Base-by-base conservation (phyloP, 345 rosid genomes). In the Eucalyptus curtisii region DNA sequence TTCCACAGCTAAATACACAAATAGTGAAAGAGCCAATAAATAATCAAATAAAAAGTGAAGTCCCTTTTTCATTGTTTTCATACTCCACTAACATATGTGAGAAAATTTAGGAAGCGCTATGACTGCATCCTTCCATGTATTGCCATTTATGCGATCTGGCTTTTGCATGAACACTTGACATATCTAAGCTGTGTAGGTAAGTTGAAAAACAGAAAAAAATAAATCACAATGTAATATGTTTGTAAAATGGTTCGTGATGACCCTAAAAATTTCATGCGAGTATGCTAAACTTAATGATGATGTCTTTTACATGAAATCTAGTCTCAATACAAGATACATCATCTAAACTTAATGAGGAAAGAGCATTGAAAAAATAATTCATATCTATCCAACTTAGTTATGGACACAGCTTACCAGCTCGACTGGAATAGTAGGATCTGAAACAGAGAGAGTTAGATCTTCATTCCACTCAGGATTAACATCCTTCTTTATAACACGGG, bases 391-490 rank as follows among this genome's bases (percentile, higher is more conserved):
- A 76, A 40, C 47, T 76, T 37, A 76, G 44, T 71, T 71, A 71
- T 33, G 7, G 11, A 68, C 57, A 52, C 57, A 7, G 61, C 92
- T 90, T 91, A 98, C 99, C 90, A 98, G 90, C 90, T 87, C 92
- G 76, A 98, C 90, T 22, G 96, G 93, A 61, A 91, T 86, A 87
- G 81, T 90, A 76, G 98, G 91, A 93, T 97, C 98, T 25, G 94
- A 91, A 61, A 98, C 90, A 49, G 99, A 95, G 79, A 98, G 96
- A 53, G 99, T 98, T 49, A 98, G 90, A 91, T 97, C 98, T 89
- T 98, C 99, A 86, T 98, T 95, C 99, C 99, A 97, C 88, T 92
- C 94, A 25, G 99, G 99, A 90, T 98, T 98, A 13, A 97, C 94
- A 87, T 95, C 95, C 91, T 92, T 97, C 88, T 92, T 94, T 45